Percentiles rank a stretch among this genome's conserved stretches.
Evolutionary conservation across 192 early-diverging fungal genomes (phyloP).

Genomic region (Backusella circina): DNA sequence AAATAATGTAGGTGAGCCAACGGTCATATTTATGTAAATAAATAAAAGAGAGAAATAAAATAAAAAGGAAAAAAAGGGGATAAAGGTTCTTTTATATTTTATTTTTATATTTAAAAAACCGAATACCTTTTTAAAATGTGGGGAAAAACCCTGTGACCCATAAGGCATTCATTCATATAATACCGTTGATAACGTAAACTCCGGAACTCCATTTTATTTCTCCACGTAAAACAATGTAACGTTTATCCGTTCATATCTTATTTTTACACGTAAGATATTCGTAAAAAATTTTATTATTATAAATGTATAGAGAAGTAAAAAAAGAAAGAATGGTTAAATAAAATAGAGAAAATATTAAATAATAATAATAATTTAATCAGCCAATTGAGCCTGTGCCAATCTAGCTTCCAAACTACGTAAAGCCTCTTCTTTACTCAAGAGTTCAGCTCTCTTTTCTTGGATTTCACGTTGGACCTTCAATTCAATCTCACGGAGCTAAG

Average conservation of each 20-base stretch:
- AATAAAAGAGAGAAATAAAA: background rate
- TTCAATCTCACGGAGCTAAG: conserved; percentile 51
- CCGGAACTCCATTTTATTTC: background rate
- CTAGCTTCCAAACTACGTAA: conserved; percentile 44
- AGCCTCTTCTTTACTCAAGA: conserved; percentile 55
- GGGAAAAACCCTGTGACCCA: background rate
- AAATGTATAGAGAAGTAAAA: background rate
- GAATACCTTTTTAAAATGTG: background rate
- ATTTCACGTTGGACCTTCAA: conserved; percentile 53
- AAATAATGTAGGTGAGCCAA: background rate
- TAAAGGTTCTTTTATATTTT: conserved; percentile 1
- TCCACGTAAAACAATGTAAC: background rate
- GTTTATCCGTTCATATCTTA: background rate
- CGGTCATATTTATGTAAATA: background rate
- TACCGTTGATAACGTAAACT: background rate
- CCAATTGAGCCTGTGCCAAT: conserved; percentile 40
- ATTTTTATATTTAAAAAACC: background rate
- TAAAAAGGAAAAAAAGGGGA: background rate
- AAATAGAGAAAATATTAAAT: background rate
- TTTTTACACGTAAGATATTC: background rate
- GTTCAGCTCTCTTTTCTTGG: conserved; percentile 54
- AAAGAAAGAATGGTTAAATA: background rate
- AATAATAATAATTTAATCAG: conserved; percentile 6
- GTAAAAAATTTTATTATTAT: background rate
- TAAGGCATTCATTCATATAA: background rate